These are phyloP conservation scores for Corrigiola litoralis DNA, from an alignment of 179 eudicot species.

Conservation along the genomic window DNA sequence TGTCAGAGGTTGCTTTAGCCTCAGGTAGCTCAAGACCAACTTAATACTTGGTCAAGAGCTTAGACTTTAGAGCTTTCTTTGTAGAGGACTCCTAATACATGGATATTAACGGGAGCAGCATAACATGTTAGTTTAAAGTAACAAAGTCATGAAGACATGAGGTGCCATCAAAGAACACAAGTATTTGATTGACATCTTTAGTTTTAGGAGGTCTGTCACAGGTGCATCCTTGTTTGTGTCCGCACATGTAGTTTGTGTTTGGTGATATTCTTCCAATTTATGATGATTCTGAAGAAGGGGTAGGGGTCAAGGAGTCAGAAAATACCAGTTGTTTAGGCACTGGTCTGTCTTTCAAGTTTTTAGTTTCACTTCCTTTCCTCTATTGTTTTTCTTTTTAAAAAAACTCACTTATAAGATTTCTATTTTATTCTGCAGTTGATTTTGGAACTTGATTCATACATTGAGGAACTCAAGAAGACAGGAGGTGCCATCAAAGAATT, in stretches of 20 bases:
- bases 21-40: background rate
- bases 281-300: background rate
- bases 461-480: conserved; percentile 84
- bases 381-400: background rate
- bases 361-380: background rate
- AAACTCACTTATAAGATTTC: conserved; percentile 16
- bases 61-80: no score
- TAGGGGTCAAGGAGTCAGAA: no score
- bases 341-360: background rate
- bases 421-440: conserved; percentile 56
- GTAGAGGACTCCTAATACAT: no score
- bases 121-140: no score
- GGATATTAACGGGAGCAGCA: no score
- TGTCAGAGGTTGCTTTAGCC: background rate
- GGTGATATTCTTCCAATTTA: no score
- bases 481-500: conserved; percentile 93
- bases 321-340: no score
- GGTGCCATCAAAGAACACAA: no score
- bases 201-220: background rate
- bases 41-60: background rate
- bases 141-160: no score
- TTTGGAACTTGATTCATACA: conserved; percentile 78
- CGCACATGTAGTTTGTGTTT: no score
- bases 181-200: no score
- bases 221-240: background rate